Base-by-base conservation (phyloP, 345 rosid genomes). In the Rhizophora mangle region DNA sequence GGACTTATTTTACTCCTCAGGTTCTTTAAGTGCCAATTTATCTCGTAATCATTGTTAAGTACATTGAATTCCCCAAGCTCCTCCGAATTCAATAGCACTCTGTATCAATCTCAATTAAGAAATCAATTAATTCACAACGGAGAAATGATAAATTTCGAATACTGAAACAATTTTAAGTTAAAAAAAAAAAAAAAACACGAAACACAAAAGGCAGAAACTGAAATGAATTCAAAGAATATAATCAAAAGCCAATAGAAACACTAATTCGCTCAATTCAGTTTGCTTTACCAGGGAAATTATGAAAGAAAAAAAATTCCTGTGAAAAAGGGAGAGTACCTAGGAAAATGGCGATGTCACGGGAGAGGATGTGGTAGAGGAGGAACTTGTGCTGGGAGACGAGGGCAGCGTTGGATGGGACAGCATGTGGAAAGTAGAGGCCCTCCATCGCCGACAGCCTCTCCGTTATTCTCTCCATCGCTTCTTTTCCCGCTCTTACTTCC, bases 341-440 rank as follows among this genome's bases (percentile, higher is more conserved):
- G 80, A 91, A 91, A 46, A 94, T 89, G 82, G 96, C 88, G 78
- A 77, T 85, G 75, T 91, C 96, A 20, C 97, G 88, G 55, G 84
- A 79, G 72, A 94, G 95, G 72, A 94, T 97, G 82, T 94, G 91
- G 70, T 78, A 85, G 77, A 94, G 91, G 69, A 94, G 78, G 71
- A 90, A 79, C 77, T 91, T 85, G 71, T 97, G 97, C 62, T 80
- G 85, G 61, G 90, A 81, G 62, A 93, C 84, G 51, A 81, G 74
- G 60, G 76, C 11, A 64, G 91, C 71, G 27, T 79, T 55, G 11
- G 88, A 70, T 36, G 82, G 90, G 30, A 85, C 75, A 36, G 93
- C 88, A 72, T 92, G 93, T 24, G 98, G 98, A 75, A 86, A 94
- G 78, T 94, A 94, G 67, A 94, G 98, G 49, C 80, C 70, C 1